Evolutionary conservation across 1,139 yeast genomes (phyloP).

Genomic region (Torulaspora globosa): DNA sequence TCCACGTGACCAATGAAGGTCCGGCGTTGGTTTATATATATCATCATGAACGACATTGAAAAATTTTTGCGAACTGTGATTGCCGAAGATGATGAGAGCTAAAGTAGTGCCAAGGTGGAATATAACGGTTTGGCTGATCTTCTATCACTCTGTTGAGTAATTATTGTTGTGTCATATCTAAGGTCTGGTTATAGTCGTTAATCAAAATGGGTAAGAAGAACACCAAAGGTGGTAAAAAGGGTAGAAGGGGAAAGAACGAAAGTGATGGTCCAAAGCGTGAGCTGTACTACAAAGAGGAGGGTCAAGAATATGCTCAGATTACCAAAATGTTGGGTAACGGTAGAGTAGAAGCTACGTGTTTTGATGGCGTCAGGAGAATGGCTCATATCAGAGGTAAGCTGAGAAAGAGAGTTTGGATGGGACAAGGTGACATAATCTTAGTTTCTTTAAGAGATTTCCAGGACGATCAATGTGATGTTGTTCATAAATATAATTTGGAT

Average conservation of each 20-base stretch:
- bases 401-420: slow-evolving; percentile 99
- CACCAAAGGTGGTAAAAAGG: slow-evolving; percentile 54
- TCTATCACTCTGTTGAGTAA: neutral
- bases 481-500: slow-evolving; percentile 93
- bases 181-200: neutral
- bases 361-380: slow-evolving; percentile 88
- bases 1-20: neutral
- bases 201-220: slow-evolving; percentile 38
- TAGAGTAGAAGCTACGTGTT: slow-evolving; percentile 90
- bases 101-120: neutral
- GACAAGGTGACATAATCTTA: slow-evolving; percentile 94
- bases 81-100: neutral
- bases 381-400: slow-evolving; percentile 98
- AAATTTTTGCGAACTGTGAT: slow-evolving; percentile 1
- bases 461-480: slow-evolving; percentile 97
- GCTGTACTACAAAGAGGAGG: slow-evolving; percentile 85
- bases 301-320: slow-evolving; percentile 98
- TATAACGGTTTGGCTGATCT: neutral
- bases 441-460: slow-evolving; percentile 97
- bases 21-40: neutral
- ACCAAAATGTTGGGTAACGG: slow-evolving; percentile 98
- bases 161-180: neutral
- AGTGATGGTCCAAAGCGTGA: slow-evolving; percentile 91
- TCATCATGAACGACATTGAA: slow-evolving; percentile 3
- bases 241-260: slow-evolving; percentile 99